These are phyloP conservation scores for Nannochloropsis gaditana DNA, from an alignment of 108 stramenopile genomes.

Conservation along the genomic window DNA sequence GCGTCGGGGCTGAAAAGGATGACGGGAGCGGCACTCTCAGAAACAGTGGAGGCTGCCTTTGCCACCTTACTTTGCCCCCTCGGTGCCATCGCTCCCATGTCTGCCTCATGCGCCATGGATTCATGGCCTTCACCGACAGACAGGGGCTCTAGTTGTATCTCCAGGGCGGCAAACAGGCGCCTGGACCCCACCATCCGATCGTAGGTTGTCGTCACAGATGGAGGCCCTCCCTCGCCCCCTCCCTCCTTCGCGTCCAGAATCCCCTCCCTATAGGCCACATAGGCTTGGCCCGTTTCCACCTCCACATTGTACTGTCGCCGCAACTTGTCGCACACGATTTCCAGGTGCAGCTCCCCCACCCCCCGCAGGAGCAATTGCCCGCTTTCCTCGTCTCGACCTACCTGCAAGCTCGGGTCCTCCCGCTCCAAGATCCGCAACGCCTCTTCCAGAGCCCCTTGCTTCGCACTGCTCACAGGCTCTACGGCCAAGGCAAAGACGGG, in stretches of 20 bases:
- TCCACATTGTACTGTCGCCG: conserved; percentile 34
- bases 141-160: conserved; percentile 23
- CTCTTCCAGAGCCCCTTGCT: conserved; percentile 90
- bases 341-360: conserved; percentile 99
- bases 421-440: conserved; percentile 86
- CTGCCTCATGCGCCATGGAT: neutral
- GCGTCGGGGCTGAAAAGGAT: conserved; percentile 25
- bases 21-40: conserved; percentile 26
- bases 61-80: conserved; percentile 20
- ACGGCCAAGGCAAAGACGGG: conserved; percentile 97
- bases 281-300: conserved; percentile 40
- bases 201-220: neutral
- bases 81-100: conserved; percentile 21
- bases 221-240: neutral
- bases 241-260: conserved; percentile 29
- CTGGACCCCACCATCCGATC: neutral
- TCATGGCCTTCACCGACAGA: conserved; percentile 18
- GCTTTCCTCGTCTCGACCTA: conserved; percentile 77
- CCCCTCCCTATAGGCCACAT: conserved; percentile 42
- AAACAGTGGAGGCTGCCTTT: neutral
- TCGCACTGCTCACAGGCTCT: conserved; percentile 84
- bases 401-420: conserved; percentile 87
- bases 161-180: conserved; percentile 25
- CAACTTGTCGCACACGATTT: conserved; percentile 55
- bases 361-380: conserved; percentile 95